Conservation (phyloP, 2,329 filamentous ascomycete genomes). For the Fusarium ambrosium region DNA sequence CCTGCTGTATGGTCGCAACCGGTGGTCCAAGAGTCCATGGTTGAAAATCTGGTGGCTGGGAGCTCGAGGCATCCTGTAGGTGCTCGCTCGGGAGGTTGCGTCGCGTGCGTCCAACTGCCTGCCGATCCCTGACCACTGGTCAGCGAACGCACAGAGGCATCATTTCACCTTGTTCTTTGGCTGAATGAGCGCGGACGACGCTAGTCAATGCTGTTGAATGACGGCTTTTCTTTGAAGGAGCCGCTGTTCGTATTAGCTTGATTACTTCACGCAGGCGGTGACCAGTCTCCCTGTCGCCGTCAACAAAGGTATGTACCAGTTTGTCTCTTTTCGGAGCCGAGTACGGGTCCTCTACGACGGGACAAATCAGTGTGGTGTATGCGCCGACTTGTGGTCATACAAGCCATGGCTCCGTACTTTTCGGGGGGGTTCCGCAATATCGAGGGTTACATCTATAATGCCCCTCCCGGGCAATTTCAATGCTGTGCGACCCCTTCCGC, state of each 20-base stretch:
- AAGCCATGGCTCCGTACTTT: background rate
- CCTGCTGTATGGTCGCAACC: background rate
- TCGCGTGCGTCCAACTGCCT: background rate
- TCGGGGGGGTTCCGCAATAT: background rate
- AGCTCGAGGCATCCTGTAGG: background rate
- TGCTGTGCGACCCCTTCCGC: conserved; percentile 5
- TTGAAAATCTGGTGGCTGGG: conserved; percentile 23
- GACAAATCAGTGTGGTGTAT: background rate
- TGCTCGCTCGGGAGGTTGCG: background rate
- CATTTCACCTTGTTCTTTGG: background rate
- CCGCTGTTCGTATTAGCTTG: background rate
- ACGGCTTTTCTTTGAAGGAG: background rate
- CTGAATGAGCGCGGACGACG: background rate
- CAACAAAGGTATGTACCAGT: background rate
- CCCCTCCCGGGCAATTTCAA: background rate
- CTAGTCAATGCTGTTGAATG: background rate
- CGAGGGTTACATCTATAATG: background rate
- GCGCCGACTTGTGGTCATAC: background rate
- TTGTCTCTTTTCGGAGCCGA: conserved; percentile 5
- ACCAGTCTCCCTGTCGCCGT: background rate
- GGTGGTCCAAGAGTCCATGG: background rate
- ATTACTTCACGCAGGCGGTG: background rate
- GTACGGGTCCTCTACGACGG: background rate
- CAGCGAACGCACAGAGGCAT: background rate
- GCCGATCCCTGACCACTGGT: conserved; percentile 7